A percentile compares a stretch with the other conserved stretches of the same genome.
phyloP scores from a whole-genome alignment of 805 yeast species.

The Saccharomycopsis malanga region DNA sequence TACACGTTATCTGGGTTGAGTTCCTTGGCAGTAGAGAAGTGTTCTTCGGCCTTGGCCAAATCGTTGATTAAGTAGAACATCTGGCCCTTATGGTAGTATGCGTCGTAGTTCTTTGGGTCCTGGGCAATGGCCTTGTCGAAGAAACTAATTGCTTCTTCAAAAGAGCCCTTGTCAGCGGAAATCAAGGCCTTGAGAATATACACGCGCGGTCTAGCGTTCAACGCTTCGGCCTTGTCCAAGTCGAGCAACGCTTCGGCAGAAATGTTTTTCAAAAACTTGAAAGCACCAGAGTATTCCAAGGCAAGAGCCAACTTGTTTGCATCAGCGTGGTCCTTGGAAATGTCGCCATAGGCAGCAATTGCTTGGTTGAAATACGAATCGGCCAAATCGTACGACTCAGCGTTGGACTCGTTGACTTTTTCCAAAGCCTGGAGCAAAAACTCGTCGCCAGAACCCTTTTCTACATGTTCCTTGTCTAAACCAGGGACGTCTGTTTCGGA shows the following conservation, averaged over 20 bases:
- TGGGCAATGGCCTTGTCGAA: conserved; percentile 65
- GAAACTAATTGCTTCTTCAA: conserved; percentile 54
- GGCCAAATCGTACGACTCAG: conserved; percentile 33
- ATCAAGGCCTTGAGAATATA: conserved; percentile 77
- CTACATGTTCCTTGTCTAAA: conserved; percentile 40
- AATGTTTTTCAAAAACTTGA: conserved; percentile 75
- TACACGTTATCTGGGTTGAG: conserved; percentile 70
- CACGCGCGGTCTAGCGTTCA: conserved; percentile 73
- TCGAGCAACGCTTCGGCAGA: conserved; percentile 55
- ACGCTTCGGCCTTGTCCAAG: conserved; percentile 56
- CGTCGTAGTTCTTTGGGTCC: conserved; percentile 69
- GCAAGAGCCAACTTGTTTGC: conserved; percentile 55
- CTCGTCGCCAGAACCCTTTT: conserved; percentile 53
- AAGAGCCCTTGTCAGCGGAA: conserved; percentile 64
- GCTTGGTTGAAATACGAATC: conserved; percentile 49
- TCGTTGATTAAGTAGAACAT: conserved; percentile 75
- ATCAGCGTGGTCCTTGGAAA: conserved; percentile 25
- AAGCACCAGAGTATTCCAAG: conserved; percentile 75
- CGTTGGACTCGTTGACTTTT: conserved; percentile 40
- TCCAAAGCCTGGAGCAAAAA: conserved; percentile 60
- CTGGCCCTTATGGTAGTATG: conserved; percentile 93
- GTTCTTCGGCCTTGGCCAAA: conserved; percentile 59
- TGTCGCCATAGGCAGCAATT: conserved; percentile 35
- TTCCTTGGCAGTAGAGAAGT: conserved; percentile 71
- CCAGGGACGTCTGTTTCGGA: conserved; percentile 46